Conservation (phyloP, 164 flowering plant species). For the Kalanchoe fedtschenkoi region DNA sequence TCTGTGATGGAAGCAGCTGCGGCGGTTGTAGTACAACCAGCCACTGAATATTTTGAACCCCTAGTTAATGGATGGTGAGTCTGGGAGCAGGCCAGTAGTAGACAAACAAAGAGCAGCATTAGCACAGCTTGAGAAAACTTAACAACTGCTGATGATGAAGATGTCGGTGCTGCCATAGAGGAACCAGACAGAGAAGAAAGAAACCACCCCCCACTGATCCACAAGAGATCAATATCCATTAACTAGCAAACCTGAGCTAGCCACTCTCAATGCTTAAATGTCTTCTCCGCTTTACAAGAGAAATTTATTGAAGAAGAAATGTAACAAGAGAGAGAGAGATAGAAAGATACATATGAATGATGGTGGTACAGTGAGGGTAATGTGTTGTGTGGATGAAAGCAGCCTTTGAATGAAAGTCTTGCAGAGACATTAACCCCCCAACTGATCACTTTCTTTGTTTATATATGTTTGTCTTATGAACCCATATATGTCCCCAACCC, state of each 20-base stretch:
- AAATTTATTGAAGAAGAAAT: background rate
- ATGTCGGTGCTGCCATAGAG: slow-evolving; percentile 4
- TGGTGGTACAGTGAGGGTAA: background rate
- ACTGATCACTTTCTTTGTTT: background rate
- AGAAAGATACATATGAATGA: too few relatives aligned
- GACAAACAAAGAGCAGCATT: background rate
- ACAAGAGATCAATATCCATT: slow-evolving; percentile 6
- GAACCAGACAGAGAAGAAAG: slow-evolving; percentile 2
- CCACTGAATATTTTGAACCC: background rate
- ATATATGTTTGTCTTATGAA: background rate
- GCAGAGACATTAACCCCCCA: background rate
- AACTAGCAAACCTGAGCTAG: slow-evolving; percentile 4
- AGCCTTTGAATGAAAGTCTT: background rate
- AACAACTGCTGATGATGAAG: background rate
- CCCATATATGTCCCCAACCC: background rate
- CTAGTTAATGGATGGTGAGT: background rate
- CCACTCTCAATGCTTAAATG: background rate
- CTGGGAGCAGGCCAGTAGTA: background rate
- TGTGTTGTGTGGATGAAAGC: background rate
- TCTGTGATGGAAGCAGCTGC: background rate
- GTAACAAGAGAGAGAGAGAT: background rate
- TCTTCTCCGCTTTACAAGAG: background rate
- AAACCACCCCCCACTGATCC: slow-evolving; percentile 3
- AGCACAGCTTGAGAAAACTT: background rate
- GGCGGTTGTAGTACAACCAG: background rate